Base-by-base conservation (phyloP, 306 rosid genomes). In the Trifolium pratense region DNA sequence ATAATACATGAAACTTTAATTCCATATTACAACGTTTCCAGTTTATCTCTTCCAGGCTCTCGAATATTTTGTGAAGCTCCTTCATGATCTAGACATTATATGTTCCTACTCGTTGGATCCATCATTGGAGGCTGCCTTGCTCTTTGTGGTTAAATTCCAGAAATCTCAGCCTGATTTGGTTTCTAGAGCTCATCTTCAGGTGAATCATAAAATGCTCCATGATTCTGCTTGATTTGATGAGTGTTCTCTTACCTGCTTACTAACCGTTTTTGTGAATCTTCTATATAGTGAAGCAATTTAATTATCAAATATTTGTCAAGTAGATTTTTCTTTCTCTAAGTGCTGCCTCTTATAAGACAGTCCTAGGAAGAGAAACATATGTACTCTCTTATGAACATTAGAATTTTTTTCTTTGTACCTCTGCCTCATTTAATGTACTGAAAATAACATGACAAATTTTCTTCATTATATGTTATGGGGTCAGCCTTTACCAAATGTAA, bases 131-230 rank as follows among this genome's bases (percentile, higher is more conserved):
- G 87, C 85, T 83, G 87, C 84, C 75, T 75, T 94, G 79, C 91
- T 80, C 78, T 94, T 91, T 84, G 95, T 89, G 76, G 87, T 91
- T 88, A 86, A 86, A 65, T 91, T 94, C 75, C 98, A 91, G 84
- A 94, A 94, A 79, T 77, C 87, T 52, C 90, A 83, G 65, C 98
- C 98, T 64, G 97, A 91, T 91, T 83, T 94, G 87, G 92, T 94
- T 64, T 88, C 98, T 69, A 91, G 98, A 80, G 86, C 98, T 70
- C 97, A 88, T 86, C 97, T 94, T 68, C 98, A 94, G 96, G 98
- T 91, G 69, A 58, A 77, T 74, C 45, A 78, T 72, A 70, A 53
- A 46, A 55, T 65, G 16, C 17, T 61, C 51, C 23, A 69, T 74
- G 78, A 39, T 77, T 62, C 48, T 63, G 18, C 64, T 40, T 62